These are phyloP conservation scores for Solanum peruvianum DNA, from an alignment of 257 asterid species.

Conservation along the genomic window DNA sequence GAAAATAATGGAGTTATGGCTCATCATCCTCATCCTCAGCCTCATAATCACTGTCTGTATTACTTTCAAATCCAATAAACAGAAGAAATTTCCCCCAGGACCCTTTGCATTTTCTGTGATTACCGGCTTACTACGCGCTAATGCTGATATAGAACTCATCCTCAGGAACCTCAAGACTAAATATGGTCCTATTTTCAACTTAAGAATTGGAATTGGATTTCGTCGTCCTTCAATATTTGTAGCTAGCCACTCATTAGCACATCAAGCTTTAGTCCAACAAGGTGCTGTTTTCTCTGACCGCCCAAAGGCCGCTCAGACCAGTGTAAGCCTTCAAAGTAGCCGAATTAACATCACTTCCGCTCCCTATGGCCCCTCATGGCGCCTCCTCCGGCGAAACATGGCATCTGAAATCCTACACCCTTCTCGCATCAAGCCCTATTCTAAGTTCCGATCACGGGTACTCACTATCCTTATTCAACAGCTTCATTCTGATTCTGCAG, in stretches of 20 bases:
- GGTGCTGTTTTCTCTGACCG: conserved; percentile 3
- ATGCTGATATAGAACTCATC: conserved; percentile 19
- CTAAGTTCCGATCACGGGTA: neutral
- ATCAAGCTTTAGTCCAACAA: neutral
- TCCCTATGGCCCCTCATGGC: neutral
- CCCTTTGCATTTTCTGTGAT: conserved; percentile 21
- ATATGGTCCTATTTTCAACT: conserved; percentile 33
- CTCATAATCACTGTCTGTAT: neutral
- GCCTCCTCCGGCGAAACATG: neutral
- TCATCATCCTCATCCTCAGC: neutral
- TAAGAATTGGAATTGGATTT: conserved; percentile 8
- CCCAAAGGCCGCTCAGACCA: neutral
- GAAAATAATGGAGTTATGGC: neutral
- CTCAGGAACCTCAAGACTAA: conserved; percentile 19
- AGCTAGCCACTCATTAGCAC: neutral
- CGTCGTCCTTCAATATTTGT: conserved; percentile 15
- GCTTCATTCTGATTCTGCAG: neutral
- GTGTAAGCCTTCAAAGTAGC: neutral
- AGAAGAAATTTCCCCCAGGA: conserved; percentile 25
- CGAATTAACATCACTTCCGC: neutral
- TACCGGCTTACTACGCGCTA: conserved; percentile 17
- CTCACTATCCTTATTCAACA: neutral
- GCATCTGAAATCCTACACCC: neutral
- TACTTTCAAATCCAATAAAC: neutral
- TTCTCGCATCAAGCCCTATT: neutral